Percentiles rank a stretch among this genome's conserved stretches.
These are phyloP conservation scores for Scytalidium lignicola DNA, from an alignment of 2,329 filamentous ascomycete genomes.

Conservation along the genomic window DNA sequence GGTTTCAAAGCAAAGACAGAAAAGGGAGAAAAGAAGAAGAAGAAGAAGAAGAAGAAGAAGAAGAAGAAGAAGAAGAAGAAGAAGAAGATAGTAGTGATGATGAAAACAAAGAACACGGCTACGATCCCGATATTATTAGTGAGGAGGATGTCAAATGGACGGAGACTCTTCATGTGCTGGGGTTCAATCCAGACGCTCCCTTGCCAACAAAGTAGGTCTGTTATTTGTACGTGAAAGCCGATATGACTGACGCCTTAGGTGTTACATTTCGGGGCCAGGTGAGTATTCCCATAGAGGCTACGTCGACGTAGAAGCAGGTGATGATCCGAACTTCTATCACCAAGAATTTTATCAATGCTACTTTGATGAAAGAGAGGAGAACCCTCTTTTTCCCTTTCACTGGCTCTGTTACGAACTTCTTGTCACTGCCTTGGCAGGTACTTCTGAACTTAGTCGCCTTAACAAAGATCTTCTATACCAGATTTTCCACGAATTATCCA, in stretches of 20 bases:
- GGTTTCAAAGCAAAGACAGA: too few species aligned
- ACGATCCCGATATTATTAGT: constrained; percentile 2
- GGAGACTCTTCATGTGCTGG: not conserved
- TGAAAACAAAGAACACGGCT: not conserved
- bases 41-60: not conserved
- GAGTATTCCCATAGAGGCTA: not conserved
- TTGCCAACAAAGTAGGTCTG: constrained; percentile 2
- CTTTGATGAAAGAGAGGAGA: not conserved
- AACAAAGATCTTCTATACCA: constrained; percentile 1
- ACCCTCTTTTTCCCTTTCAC: constrained; percentile 7
- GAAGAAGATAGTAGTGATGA: not conserved
- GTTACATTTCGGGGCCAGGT: constrained; percentile 2
- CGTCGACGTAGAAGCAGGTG: constrained; percentile 2
- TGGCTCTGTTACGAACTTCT: constrained; percentile 7
- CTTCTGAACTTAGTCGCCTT: not conserved
- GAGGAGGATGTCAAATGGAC: constrained; percentile 1
- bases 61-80: not conserved
- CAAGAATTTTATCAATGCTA: not conserved
- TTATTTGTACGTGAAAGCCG: not conserved
- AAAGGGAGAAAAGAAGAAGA: too few species aligned
- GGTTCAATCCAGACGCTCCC: not conserved
- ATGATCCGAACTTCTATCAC: constrained; percentile 1
- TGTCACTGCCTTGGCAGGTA: constrained; percentile 1
- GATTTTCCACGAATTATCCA: constrained; percentile 1
- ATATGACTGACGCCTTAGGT: not conserved